A percentile compares a stretch with the other conserved stretches of the same genome.
These are phyloP conservation scores for Dianthus caryophyllus DNA, from an alignment of 148 eudicot genomes.

Conservation along the genomic window DNA sequence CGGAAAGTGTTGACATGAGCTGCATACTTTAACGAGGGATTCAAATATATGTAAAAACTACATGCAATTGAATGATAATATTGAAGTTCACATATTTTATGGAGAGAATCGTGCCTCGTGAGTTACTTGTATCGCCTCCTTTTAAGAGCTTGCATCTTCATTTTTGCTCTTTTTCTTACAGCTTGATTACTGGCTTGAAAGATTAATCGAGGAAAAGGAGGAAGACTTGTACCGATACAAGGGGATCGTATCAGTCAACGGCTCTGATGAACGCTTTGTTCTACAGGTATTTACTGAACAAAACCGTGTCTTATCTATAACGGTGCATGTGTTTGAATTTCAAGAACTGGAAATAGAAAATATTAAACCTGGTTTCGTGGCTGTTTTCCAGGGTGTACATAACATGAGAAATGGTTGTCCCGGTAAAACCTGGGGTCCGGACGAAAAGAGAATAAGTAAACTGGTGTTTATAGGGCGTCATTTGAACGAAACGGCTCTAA, in stretches of 20 bases:
- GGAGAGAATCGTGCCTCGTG: not conserved
- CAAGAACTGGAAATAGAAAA: not conserved
- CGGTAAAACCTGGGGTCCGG: conserved; percentile 75
- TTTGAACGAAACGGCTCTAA: conserved; percentile 68
- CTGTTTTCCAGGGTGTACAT: conserved; percentile 73
- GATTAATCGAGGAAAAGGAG: too few species aligned
- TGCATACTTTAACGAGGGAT: too few species aligned
- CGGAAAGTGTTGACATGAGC: not conserved
- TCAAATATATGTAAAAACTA: not conserved
- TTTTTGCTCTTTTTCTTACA: not conserved
- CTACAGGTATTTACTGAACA: conserved; percentile 51
- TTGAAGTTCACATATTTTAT: not conserved
- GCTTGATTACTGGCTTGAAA: too few species aligned
- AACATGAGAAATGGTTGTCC: conserved; percentile 80
- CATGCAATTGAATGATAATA: not conserved
- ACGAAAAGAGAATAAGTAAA: conserved; percentile 76
- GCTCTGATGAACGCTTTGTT: conserved; percentile 66
- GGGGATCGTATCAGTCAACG: conserved; percentile 69
- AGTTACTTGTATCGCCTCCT: not conserved
- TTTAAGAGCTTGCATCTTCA: conserved; percentile 5
- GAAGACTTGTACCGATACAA: conserved; percentile 36
- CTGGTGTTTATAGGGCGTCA: conserved; percentile 83
- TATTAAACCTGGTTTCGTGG: not conserved
- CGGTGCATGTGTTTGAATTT: not conserved
- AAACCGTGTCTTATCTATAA: not conserved